Evolutionary conservation across 2,329 filamentous ascomycete species (phyloP).

Genomic region (Aspergillus viridinutans): DNA sequence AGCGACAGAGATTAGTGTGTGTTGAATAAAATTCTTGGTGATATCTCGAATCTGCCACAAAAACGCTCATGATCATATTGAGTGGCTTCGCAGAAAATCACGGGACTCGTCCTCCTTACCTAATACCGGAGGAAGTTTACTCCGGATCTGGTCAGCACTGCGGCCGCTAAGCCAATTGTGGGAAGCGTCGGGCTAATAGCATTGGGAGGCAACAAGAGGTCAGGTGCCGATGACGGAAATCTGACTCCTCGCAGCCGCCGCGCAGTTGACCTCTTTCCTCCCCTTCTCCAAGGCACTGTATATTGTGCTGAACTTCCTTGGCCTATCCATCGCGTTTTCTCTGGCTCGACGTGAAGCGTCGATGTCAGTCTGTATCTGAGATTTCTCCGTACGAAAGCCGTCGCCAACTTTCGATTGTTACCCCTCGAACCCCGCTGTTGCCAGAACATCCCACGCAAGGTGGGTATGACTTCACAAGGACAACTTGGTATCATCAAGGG

Average conservation of each 20-base stretch:
- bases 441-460: constrained; percentile 14
- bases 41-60: not conserved
- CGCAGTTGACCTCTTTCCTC: constrained; percentile 7
- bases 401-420: constrained; percentile 4
- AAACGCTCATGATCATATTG: not conserved
- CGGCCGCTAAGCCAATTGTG: not conserved
- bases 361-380: not conserved
- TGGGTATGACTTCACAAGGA: constrained; percentile 14
- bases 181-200: not conserved
- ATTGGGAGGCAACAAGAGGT: constrained; percentile 10
- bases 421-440: constrained; percentile 14
- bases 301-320: constrained; percentile 8
- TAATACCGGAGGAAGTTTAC: not conserved
- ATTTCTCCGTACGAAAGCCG: not conserved
- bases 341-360: not conserved
- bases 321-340: constrained; percentile 1
- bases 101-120: not conserved
- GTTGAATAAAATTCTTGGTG: not conserved
- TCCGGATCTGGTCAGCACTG: not conserved
- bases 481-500: not conserved
- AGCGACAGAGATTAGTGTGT: not conserved
- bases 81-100: not conserved
- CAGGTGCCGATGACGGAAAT: constrained; percentile 22
- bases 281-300: constrained; percentile 10
- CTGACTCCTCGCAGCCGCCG: constrained; percentile 13